Evolutionary conservation across 208 protist genomes (phyloP).

Genomic region (Naegleria fowleri): DNA sequence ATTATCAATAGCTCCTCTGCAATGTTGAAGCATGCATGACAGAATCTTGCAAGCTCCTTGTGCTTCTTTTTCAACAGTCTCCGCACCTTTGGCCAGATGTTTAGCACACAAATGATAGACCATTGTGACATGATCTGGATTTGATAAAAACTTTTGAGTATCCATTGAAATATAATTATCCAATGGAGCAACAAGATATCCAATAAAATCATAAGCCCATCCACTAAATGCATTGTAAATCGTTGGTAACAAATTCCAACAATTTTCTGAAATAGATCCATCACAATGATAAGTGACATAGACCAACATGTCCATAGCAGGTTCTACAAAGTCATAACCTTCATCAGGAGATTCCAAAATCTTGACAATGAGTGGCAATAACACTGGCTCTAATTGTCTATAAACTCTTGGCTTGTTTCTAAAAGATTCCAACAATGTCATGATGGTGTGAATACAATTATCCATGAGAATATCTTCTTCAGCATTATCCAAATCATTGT

Average conservation of each 20-base stretch:
- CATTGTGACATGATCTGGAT: not conserved
- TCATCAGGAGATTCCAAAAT: not conserved
- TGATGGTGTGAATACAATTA: not conserved
- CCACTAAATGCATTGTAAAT: conserved; percentile 42
- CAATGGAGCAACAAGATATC: conserved; percentile 67
- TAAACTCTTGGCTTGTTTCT: not conserved
- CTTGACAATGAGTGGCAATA: not conserved
- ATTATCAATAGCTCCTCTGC: not conserved
- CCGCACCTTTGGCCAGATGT: not conserved
- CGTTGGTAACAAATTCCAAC: conserved; percentile 49
- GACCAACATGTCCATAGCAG: conserved; percentile 66
- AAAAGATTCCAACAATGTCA: not conserved
- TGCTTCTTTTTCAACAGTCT: conserved; percentile 21
- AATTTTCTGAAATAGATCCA: not conserved
- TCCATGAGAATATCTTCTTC: not conserved
- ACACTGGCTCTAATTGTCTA: not conserved
- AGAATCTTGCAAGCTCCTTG: not conserved
- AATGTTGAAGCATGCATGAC: not conserved
- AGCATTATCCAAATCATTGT: not conserved
- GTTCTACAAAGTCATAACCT: conserved; percentile 71
- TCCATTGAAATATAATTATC: conserved; percentile 78
- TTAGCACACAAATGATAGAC: not conserved
- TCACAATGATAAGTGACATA: conserved; percentile 65
- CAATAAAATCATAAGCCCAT: conserved; percentile 74
- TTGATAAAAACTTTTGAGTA: conserved; percentile 52